Evolutionary conservation across 176 grass and related monocot species (phyloP).

Genomic region (Carex littledalei): DNA sequence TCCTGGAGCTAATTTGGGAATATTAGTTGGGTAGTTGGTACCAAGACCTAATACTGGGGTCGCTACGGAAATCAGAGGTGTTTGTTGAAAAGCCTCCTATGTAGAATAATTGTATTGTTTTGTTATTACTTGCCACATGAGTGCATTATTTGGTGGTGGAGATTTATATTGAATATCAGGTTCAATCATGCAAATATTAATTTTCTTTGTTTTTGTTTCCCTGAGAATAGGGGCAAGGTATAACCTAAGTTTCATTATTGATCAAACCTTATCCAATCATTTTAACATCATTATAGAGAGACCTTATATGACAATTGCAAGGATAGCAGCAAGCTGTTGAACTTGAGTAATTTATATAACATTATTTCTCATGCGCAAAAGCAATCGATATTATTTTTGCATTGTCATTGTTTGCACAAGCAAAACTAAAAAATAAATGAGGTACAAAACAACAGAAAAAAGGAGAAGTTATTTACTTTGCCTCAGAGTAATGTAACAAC

Average conservation of each 20-base stretch:
- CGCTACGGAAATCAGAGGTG: neutral
- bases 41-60: neutral
- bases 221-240: neutral
- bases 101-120: neutral
- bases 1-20: neutral
- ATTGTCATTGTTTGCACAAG: neutral
- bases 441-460: neutral
- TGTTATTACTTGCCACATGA: neutral
- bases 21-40: neutral
- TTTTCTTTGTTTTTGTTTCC: neutral
- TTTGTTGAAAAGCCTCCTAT: constrained; percentile 4
- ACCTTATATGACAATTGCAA: neutral
- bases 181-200: neutral
- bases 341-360: neutral
- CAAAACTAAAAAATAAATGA: neutral
- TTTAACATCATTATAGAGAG: neutral
- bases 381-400: neutral
- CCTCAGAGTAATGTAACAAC: neutral
- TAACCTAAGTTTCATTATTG: neutral
- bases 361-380: neutral
- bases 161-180: neutral
- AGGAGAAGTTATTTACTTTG: neutral
- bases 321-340: neutral
- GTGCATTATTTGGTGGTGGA: neutral
- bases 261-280: neutral